Percentiles rank a stretch among this genome's conserved stretches.
Evolutionary conservation across 179 eudicot genomes (phyloP).

Genomic region (Gypsophila paniculata): DNA sequence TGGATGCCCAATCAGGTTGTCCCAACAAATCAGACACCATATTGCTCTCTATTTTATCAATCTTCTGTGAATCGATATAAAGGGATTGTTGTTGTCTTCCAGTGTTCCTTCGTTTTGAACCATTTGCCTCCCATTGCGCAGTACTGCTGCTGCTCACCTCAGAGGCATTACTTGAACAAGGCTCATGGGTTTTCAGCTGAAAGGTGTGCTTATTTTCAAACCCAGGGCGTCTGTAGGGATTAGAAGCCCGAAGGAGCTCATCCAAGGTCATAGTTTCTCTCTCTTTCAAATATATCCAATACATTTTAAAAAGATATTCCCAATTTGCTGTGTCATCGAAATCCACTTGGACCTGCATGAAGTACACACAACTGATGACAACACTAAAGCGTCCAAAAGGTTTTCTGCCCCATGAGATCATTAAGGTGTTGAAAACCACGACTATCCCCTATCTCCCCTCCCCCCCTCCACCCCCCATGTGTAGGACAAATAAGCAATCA

Average conservation of each 20-base stretch:
- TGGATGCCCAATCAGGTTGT: slow-evolving; percentile 78
- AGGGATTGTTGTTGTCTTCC: slow-evolving; percentile 45
- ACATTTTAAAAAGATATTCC: slow-evolving; percentile 93
- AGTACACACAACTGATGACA: background rate
- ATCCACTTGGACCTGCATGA: slow-evolving; percentile 66
- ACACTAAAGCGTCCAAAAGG: background rate
- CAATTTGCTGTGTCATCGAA: slow-evolving; percentile 88
- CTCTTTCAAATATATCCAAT: slow-evolving; percentile 64
- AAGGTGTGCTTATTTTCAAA: slow-evolving; percentile 41
- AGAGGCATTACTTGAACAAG: slow-evolving; percentile 36
- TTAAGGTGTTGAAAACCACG: slow-evolving; percentile 2
- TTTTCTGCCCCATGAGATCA: slow-evolving; percentile 4
- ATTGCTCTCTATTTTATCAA: slow-evolving; percentile 29
- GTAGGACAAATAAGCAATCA: slow-evolving; percentile 1
- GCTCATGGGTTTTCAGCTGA: slow-evolving; percentile 36
- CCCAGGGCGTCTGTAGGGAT: slow-evolving; percentile 61
- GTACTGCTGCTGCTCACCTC: slow-evolving; percentile 12
- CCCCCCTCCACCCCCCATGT: background rate
- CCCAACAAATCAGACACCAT: slow-evolving; percentile 31
- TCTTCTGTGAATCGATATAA: slow-evolving; percentile 30
- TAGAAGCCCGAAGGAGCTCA: slow-evolving; percentile 68
- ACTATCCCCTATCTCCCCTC: background rate
- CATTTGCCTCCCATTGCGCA: slow-evolving; percentile 43
- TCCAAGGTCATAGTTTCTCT: slow-evolving; percentile 59
- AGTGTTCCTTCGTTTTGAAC: slow-evolving; percentile 54